phyloP scores from a whole-genome alignment of 1,139 yeast species.

The Magnusiomyces clavatus region DNA sequence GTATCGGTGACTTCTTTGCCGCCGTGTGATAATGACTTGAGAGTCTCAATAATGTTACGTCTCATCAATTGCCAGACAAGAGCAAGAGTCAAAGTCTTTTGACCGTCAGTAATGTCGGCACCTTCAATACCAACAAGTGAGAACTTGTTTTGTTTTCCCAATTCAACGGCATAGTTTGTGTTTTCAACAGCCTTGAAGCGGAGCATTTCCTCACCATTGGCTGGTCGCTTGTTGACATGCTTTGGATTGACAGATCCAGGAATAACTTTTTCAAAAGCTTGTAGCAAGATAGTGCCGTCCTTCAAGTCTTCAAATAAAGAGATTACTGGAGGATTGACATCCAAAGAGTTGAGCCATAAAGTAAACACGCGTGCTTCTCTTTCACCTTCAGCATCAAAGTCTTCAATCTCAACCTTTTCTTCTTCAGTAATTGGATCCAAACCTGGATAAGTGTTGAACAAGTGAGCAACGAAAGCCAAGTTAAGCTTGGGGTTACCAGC shows the following conservation, averaged over 20 bases:
- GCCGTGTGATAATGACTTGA: conserved; percentile 60
- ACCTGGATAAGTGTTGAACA: conserved; percentile 95
- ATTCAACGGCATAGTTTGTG: conserved; percentile 91
- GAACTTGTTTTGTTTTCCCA: conserved; percentile 87
- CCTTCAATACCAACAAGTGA: conserved; percentile 98
- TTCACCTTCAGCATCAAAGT: conserved; percentile 98
- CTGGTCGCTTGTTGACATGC: conserved; percentile 76
- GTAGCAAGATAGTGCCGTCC: conserved; percentile 82
- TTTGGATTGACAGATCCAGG: conserved; percentile 83
- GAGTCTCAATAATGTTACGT: conserved; percentile 80
- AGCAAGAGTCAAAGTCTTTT: conserved; percentile 82
- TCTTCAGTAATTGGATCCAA: conserved; percentile 90
- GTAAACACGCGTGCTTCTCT: conserved; percentile 99
- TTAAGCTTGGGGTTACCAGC: conserved; percentile 96
- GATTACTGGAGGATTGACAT: conserved; percentile 91
- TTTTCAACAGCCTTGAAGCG: conserved; percentile 94
- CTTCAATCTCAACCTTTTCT: conserved; percentile 76
- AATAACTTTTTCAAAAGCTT: conserved; percentile 92
- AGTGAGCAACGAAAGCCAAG: conserved; percentile 93
- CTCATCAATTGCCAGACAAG: conserved; percentile 99
- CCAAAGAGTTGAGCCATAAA: conserved; percentile 91
- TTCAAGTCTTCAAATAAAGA: conserved; percentile 89
- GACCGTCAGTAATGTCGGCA: conserved; percentile 93
- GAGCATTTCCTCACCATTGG: conserved; percentile 61
- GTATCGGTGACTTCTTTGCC: conserved; percentile 72